Conservation (phyloP, 192 early-diverging fungal species). For the Backusella westeae region DNA sequence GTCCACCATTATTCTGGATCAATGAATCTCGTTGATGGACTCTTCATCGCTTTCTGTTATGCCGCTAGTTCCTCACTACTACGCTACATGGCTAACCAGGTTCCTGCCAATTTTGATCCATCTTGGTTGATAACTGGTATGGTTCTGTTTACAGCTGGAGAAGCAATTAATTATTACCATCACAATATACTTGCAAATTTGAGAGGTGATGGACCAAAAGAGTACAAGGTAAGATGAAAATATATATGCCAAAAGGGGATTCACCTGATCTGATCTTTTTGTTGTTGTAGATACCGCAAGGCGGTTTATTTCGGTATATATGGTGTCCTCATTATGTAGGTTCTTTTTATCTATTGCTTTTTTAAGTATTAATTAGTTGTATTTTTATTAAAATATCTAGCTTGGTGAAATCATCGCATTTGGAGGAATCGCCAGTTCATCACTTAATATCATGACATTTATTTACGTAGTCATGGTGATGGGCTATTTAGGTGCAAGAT, state of each 20-base stretch:
- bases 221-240: constrained; percentile 18
- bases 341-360: background rate
- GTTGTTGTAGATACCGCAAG: constrained; percentile 20
- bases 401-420: constrained; percentile 30
- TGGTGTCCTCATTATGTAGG: constrained; percentile 40
- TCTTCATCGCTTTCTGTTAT: constrained; percentile 19
- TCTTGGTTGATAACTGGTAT: background rate
- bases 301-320: constrained; percentile 22
- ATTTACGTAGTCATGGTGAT: background rate
- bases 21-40: background rate
- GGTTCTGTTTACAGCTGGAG: constrained; percentile 17
- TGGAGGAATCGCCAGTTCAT: constrained; percentile 7
- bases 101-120: background rate
- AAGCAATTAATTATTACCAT: constrained; percentile 23
- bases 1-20: constrained; percentile 30
- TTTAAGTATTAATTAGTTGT: background rate
- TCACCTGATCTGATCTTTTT: background rate
- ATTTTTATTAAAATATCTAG: background rate
- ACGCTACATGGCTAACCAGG: background rate
- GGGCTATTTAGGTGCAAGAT: constrained; percentile 15
- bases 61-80: background rate
- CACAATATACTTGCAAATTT: constrained; percentile 20
- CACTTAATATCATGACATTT: constrained; percentile 2
- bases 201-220: constrained; percentile 3
- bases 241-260: background rate